Conservation (phyloP, 169 alveolate genomes). For the Miamiensis avidus region DNA sequence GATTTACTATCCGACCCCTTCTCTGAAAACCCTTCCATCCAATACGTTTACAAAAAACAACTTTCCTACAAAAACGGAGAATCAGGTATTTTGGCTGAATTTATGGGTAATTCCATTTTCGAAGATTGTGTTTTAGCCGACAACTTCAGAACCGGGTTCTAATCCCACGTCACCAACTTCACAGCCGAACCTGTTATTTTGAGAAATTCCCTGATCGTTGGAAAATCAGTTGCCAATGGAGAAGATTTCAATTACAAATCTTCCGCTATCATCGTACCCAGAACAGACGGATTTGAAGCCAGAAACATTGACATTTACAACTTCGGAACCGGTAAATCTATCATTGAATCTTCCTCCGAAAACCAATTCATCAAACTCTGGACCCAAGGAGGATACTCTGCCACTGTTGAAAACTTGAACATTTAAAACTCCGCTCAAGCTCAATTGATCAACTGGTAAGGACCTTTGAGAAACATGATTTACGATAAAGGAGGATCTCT, state of each 20-base stretch:
- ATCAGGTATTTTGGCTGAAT: conserved; percentile 64
- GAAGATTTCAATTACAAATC: conserved; percentile 15
- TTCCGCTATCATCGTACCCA: conserved; percentile 62
- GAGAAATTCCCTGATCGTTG: conserved; percentile 42
- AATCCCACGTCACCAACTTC: conserved; percentile 39
- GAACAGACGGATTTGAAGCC: conserved; percentile 63
- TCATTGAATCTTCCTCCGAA: conserved; percentile 58
- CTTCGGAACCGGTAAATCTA: conserved; percentile 31
- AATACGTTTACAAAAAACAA: conserved; percentile 47
- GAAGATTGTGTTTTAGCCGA: conserved; percentile 55
- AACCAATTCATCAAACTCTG: background rate
- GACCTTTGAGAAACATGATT: background rate
- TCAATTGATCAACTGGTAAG: background rate
- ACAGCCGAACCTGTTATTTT: conserved; percentile 30
- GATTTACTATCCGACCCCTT: conserved; percentile 17
- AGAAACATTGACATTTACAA: conserved; percentile 42
- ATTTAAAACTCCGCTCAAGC: background rate
- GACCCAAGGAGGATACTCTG: background rate
- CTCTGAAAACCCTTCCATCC: conserved; percentile 49
- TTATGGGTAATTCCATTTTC: conserved; percentile 56
- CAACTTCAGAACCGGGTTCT: conserved; percentile 58
- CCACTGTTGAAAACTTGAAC: background rate
- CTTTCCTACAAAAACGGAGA: conserved; percentile 58
- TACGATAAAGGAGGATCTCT: background rate
- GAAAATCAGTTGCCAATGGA: conserved; percentile 35